Percentiles rank a stretch among this genome's conserved stretches.
phyloP scores from a whole-genome alignment of 108 stramenopile genomes.

The Pseudonitzschia pungens region DNA sequence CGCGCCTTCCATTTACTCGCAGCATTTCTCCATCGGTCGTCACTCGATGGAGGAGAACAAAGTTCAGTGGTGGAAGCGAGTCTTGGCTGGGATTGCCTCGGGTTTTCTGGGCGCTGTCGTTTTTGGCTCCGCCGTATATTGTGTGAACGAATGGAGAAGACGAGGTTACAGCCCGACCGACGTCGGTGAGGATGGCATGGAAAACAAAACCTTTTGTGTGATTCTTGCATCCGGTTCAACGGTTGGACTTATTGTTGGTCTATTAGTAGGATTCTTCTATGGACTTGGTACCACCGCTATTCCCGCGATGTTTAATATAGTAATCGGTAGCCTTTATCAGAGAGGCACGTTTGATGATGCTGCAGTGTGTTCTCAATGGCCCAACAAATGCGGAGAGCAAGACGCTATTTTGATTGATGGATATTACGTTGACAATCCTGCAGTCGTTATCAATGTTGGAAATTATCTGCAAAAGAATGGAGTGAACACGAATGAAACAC shows the following conservation, averaged over 20 bases:
- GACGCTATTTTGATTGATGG: slow-evolving; percentile 18
- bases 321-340: slow-evolving; percentile 17
- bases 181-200: background rate
- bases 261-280: slow-evolving; percentile 14
- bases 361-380: slow-evolving; percentile 30
- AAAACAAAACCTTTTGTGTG: too few relatives aligned
- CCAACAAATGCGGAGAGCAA: slow-evolving; percentile 17
- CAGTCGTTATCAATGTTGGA: slow-evolving; percentile 30
- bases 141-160: too few relatives aligned
- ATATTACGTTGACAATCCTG: slow-evolving; percentile 31
- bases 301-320: slow-evolving; percentile 16
- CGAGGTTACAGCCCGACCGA: too few relatives aligned
- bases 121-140: background rate
- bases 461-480: slow-evolving; percentile 18
- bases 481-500: slow-evolving; percentile 14
- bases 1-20: background rate
- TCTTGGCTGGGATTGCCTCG: slow-evolving; percentile 25
- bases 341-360: slow-evolving; percentile 21
- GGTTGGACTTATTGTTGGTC: slow-evolving; percentile 9
- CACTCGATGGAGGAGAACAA: slow-evolving; percentile 15
- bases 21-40: background rate
- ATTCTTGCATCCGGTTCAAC: slow-evolving; percentile 7
- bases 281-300: background rate
- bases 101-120: slow-evolving; percentile 9
- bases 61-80: slow-evolving; percentile 10